Percentiles rank a stretch among this genome's conserved stretches.
phyloP scores from a whole-genome alignment of 192 early-diverging fungal genomes.

The Mortierella antarctica region DNA sequence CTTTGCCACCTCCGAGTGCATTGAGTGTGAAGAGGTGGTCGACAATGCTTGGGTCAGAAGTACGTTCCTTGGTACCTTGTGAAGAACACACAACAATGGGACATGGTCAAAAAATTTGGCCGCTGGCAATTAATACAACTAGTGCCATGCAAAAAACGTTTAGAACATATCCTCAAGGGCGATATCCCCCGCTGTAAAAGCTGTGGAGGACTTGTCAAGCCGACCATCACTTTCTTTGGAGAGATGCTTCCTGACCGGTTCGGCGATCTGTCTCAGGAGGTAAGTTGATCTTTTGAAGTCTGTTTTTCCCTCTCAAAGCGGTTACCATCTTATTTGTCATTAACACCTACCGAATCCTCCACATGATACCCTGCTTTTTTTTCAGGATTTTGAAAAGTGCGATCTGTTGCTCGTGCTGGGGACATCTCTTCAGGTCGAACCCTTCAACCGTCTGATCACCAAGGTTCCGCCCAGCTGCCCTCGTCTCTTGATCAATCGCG shows the following conservation, averaged over 20 bases:
- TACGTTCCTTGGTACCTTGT: background rate
- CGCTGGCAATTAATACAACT: too few relatives aligned
- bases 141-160: slow-evolving; percentile 27
- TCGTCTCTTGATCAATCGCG: slow-evolving; percentile 91
- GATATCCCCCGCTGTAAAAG: slow-evolving; percentile 75
- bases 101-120: background rate
- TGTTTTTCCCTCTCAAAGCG: background rate
- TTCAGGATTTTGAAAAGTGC: slow-evolving; percentile 73
- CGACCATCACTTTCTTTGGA: slow-evolving; percentile 97
- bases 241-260: slow-evolving; percentile 87
- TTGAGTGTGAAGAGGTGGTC: slow-evolving; percentile 61
- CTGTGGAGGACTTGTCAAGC: slow-evolving; percentile 85
- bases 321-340: too few relatives aligned
- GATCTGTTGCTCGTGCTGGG: slow-evolving; percentile 95
- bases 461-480: slow-evolving; percentile 71
- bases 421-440: slow-evolving; percentile 88
- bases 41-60: slow-evolving; percentile 45
- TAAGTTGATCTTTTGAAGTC: slow-evolving; percentile 17
- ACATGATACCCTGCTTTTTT: background rate
- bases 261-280: slow-evolving; percentile 56
- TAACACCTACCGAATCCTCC: background rate
- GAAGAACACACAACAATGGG: background rate
- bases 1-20: slow-evolving; percentile 86
- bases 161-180: slow-evolving; percentile 64
- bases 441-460: slow-evolving; percentile 87